A percentile compares a stretch with the other conserved stretches of the same genome.
Conservation (phyloP, 164 flowering plant genomes). For the Magnolia kwangsiensis region DNA sequence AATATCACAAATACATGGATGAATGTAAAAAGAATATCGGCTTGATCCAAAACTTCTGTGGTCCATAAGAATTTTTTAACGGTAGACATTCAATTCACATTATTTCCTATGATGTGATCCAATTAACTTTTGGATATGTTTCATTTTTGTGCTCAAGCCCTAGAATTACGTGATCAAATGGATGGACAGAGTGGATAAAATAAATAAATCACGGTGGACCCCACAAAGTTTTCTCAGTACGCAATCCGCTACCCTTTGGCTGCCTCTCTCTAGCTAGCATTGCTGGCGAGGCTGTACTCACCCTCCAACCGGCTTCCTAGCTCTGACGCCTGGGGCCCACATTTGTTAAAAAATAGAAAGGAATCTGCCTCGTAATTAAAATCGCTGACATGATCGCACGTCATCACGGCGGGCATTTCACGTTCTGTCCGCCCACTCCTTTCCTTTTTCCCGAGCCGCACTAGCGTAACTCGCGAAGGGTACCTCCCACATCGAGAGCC, state of each 20-base stretch:
- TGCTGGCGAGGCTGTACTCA: background rate
- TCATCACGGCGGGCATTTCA: background rate
- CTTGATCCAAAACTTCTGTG: no score
- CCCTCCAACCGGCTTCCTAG: background rate
- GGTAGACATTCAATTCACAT: no score
- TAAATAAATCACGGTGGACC: background rate
- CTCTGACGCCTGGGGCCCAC: background rate
- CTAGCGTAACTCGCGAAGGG: no score
- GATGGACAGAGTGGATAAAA: background rate
- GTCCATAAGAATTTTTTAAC: no score
- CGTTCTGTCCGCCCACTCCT: background rate
- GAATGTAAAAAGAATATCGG: no score
- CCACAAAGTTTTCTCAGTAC: background rate
- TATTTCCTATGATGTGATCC: no score
- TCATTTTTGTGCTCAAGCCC: no score
- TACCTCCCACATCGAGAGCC: no score
- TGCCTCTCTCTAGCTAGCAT: background rate
- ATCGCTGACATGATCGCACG: background rate
- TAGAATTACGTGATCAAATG: no score
- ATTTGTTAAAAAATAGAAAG: background rate
- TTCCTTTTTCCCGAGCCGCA: background rate
- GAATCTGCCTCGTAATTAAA: conserved; percentile 5
- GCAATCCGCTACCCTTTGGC: no score
- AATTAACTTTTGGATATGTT: no score
- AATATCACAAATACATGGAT: no score